phyloP scores from a whole-genome alignment of 129 eudicot species.

The Centella asiatica region DNA sequence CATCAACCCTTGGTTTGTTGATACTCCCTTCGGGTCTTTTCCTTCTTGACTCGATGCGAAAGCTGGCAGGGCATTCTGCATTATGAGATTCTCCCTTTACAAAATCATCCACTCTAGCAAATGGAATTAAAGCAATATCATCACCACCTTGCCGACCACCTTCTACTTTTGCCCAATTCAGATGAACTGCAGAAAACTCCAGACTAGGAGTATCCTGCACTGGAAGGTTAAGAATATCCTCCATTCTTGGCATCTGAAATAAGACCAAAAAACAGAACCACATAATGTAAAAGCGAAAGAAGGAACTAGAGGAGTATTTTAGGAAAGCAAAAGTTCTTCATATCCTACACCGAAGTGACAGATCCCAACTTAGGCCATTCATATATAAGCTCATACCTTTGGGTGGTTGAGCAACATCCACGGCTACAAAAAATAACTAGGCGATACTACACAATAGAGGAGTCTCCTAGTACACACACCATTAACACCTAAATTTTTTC shows the following conservation, averaged over 20 bases:
- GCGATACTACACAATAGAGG: no score
- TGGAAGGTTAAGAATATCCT: conserved; percentile 21
- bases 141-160: conserved; percentile 21
- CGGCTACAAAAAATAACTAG: not conserved
- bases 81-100: conserved; percentile 20
- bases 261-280: no score
- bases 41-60: conserved; percentile 22
- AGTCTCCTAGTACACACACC: no score
- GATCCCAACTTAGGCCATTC: no score
- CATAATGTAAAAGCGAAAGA: not conserved
- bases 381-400: no score
- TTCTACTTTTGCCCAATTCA: conserved; percentile 18
- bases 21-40: conserved; percentile 15
- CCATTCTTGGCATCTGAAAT: conserved; percentile 24
- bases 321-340: not conserved
- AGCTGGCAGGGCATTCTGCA: conserved; percentile 19
- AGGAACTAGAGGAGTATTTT: not conserved
- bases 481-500: no score
- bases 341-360: no score
- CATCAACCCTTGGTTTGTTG: conserved; percentile 22
- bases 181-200: conserved; percentile 16
- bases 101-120: conserved; percentile 20
- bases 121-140: conserved; percentile 18
- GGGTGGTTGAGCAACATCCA: not conserved
- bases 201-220: conserved; percentile 17